Conservation (phyloP, 257 asterid genomes). For the Solanum corneliomulleri region DNA sequence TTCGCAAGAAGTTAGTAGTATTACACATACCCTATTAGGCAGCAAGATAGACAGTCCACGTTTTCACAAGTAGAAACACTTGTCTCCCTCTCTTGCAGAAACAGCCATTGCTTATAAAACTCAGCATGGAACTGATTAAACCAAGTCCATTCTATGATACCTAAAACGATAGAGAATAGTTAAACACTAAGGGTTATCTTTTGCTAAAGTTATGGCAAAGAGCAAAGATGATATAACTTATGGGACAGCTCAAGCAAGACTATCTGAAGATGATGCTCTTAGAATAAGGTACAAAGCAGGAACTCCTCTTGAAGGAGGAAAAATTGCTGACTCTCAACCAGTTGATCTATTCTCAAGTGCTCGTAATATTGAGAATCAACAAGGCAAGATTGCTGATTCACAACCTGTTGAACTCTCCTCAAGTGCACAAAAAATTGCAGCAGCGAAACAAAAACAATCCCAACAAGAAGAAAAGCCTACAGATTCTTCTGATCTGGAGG, state of each 20-base stretch:
- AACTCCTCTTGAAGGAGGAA: conserved; percentile 37
- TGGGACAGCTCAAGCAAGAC: conserved; percentile 36
- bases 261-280: conserved; percentile 37
- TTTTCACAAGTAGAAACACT: not conserved
- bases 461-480: not conserved
- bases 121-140: not conserved
- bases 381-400: conserved; percentile 3
- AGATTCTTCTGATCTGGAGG: not conserved
- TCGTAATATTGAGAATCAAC: conserved; percentile 4
- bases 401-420: conserved; percentile 9
- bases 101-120: not conserved
- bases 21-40: not conserved
- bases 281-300: conserved; percentile 29
- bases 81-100: not conserved
- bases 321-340: conserved; percentile 27
- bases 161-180: not conserved
- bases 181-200: not conserved
- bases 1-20: not conserved
- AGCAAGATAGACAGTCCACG: not conserved
- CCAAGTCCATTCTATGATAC: not conserved
- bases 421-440: conserved; percentile 4
- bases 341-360: conserved; percentile 24
- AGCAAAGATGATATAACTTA: conserved; percentile 27
- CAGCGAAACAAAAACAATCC: not conserved
- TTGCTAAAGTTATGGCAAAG: conserved; percentile 16